Percentiles rank a stretch among this genome's conserved stretches.
Conservation (phyloP, 768 basidiomycete species). For the Coprinellus micaceus region DNA sequence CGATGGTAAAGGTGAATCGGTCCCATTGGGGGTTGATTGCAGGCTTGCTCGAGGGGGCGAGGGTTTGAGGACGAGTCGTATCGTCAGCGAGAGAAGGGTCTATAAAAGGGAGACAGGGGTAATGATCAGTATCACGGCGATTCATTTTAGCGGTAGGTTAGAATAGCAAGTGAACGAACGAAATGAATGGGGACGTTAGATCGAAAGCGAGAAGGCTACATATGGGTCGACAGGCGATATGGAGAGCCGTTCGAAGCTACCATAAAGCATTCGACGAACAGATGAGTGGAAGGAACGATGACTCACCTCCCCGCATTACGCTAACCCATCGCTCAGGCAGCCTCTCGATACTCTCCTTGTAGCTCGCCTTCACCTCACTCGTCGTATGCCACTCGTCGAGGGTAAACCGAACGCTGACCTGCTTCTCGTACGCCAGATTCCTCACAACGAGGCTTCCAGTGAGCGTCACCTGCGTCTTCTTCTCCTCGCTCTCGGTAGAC, state of each 20-base stretch:
- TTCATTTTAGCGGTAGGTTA: constrained; percentile 29
- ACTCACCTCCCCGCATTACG: background rate
- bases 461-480: background rate
- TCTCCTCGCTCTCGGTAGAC: background rate
- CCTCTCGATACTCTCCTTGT: constrained; percentile 27
- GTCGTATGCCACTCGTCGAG: constrained; percentile 94
- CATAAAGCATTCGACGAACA: background rate
- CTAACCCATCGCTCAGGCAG: constrained; percentile 8
- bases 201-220: background rate
- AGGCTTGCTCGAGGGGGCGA: constrained; percentile 1
- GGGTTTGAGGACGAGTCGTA: constrained; percentile 3
- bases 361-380: constrained; percentile 67
- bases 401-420: constrained; percentile 83
- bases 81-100: background rate
- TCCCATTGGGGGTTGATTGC: constrained; percentile 41
- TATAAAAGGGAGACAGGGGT: constrained; percentile 24
- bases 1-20: constrained; percentile 57
- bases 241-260: no score
- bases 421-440: constrained; percentile 85
- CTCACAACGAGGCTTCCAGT: constrained; percentile 75
- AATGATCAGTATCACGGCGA: background rate
- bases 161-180: background rate
- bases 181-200: background rate
- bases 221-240: no score
- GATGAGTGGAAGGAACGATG: background rate